phyloP scores from a whole-genome alignment of 2,329 filamentous ascomycete genomes.

The Sporothrix mexicana region DNA sequence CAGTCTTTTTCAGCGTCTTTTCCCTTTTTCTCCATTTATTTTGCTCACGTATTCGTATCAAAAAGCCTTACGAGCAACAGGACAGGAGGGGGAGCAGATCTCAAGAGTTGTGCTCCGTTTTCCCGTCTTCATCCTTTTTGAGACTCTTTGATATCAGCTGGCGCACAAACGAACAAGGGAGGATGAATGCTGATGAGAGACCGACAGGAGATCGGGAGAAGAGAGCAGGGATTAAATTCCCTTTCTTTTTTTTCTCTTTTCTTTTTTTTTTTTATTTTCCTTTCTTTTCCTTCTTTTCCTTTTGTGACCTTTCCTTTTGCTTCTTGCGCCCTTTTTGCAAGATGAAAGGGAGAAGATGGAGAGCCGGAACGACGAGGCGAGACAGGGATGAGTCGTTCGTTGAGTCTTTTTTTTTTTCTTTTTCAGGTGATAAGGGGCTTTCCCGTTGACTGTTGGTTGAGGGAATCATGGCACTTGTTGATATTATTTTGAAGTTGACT shows the following conservation, averaged over 20 bases:
- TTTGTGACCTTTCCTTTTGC: not conserved
- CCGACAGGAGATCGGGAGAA: not conserved
- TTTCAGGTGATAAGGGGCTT: not conserved
- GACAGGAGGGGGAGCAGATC: not conserved
- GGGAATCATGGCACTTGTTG: no score
- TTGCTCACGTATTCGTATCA: slow-evolving; percentile 4
- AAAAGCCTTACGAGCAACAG: not conserved
- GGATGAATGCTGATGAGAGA: not conserved
- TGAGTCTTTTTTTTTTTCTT: slow-evolving; percentile 8
- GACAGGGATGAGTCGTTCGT: not conserved
- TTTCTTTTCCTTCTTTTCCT: not conserved
- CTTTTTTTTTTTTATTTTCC: not conserved
- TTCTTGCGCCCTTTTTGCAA: not conserved
- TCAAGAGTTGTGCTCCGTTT: slow-evolving; percentile 1
- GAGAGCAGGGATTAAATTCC: not conserved
- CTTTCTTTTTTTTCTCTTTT: slow-evolving; percentile 20
- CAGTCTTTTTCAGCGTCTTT: not conserved
- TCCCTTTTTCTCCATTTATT: not conserved
- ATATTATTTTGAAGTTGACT: not conserved
- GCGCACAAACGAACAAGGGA: slow-evolving; percentile 26
- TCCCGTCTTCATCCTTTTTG: not conserved
- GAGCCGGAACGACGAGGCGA: not conserved
- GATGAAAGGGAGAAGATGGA: slow-evolving; percentile 22
- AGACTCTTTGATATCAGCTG: slow-evolving; percentile 5
- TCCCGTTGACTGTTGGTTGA: no score